Base-by-base conservation (phyloP, 2,329 filamentous ascomycete species). In the Cladosporium cucumerinum region DNA sequence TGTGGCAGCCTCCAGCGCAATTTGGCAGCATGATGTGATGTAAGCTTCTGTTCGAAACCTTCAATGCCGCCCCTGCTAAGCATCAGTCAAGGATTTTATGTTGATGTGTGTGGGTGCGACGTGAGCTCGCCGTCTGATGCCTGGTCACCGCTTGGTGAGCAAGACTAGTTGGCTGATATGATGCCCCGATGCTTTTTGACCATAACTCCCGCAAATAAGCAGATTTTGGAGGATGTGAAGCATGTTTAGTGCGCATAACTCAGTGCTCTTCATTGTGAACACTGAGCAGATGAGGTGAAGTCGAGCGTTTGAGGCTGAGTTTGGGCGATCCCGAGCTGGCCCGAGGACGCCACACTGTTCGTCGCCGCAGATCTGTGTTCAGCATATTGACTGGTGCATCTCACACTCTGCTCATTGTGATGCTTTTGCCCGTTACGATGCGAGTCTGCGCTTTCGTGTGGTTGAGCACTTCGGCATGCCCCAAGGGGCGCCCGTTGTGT, bases 271-370 rank as follows among this genome's bases (percentile, higher is more conserved):
- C 48, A 39, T n/a, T 57, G 49, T 11, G 32, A 57, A 6, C n/a
- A 57, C 26, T 11, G 32, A 57, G 12, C n/a, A 57, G 30, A 26
- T 16, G 54, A 57, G 54, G 54, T 57, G 54, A 57, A 18, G 54
- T 57, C 54, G 21, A 26, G 36, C 11, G 54, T 36, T 39, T 34
- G 54, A 10, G 10, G 54, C 28, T 18, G 28, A 36, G n/a, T 34
- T 39, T 23, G 30, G 54, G 28, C 54, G 54, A 57, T 57, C 54
- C 54, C 54, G 54, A 57, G 54, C 54, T 57, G 54, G 32, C 54
- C 54, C 30, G 54, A 46, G 39, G 39, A 43, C 36, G 36, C 36
- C 36, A n/a, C 39, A 46, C 39, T 46, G n/a, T 23, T 46, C 39
- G 39, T n/a, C 10, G 39, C 39, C 6, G 39, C 39, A 46, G 39